A percentile compares a stretch with the other conserved stretches of the same genome.
Conservation (phyloP, 2,329 filamentous ascomycete genomes). For the Pseudocercospora pini-densiflorae region DNA sequence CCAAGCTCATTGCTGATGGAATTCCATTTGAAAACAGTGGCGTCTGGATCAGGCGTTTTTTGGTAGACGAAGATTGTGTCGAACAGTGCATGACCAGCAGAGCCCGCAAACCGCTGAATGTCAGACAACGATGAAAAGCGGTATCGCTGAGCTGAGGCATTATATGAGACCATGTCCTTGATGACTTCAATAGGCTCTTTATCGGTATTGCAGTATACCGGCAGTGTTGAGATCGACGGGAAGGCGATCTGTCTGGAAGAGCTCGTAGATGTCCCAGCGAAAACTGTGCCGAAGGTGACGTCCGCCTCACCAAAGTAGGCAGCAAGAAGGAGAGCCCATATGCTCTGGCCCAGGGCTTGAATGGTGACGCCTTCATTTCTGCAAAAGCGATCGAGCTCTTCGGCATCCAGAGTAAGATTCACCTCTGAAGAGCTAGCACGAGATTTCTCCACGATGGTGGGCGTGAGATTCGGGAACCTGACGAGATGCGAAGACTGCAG, state of each 20-base stretch:
- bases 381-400: slow-evolving; percentile 61
- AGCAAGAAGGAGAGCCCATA: slow-evolving; percentile 76
- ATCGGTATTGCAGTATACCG: slow-evolving; percentile 65
- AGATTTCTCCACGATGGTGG: slow-evolving; percentile 52
- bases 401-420: slow-evolving; percentile 47
- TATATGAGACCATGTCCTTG: slow-evolving; percentile 66
- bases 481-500: slow-evolving; percentile 52
- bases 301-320: slow-evolving; percentile 75
- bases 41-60: slow-evolving; percentile 47
- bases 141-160: slow-evolving; percentile 66
- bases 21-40: slow-evolving; percentile 57
- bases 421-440: slow-evolving; percentile 44
- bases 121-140: slow-evolving; percentile 73
- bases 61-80: slow-evolving; percentile 88
- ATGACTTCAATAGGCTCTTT: slow-evolving; percentile 63
- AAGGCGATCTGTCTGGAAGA: slow-evolving; percentile 66
- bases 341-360: slow-evolving; percentile 74
- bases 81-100: slow-evolving; percentile 70
- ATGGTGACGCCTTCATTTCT: slow-evolving; percentile 67
- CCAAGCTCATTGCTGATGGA: slow-evolving; percentile 68
- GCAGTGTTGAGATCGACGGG: slow-evolving; percentile 82
- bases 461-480: slow-evolving; percentile 77
- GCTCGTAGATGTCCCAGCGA: slow-evolving; percentile 73
- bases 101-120: slow-evolving; percentile 74
- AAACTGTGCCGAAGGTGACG: slow-evolving; percentile 78